A percentile compares a stretch with the other conserved stretches of the same genome.
phyloP scores from a whole-genome alignment of 495 filamentous ascomycete genomes.

The Podospora pseudoanserina region DNA sequence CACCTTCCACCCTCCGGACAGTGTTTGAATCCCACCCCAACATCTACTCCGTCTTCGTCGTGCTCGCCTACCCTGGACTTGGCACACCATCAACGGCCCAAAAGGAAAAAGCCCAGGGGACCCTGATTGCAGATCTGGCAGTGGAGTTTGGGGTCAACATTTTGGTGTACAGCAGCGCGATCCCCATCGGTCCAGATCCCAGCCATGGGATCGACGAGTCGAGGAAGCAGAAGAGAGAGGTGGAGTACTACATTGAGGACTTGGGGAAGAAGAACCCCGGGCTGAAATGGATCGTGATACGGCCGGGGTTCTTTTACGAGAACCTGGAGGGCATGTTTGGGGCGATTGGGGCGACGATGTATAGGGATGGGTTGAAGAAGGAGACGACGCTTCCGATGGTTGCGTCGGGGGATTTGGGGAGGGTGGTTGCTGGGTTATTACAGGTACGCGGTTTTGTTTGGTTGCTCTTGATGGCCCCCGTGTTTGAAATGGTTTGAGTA shows the following conservation, averaged over 20 bases:
- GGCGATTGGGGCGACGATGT: slow-evolving; percentile 21
- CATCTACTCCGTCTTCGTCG: slow-evolving; percentile 38
- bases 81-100: slow-evolving; percentile 19
- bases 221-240: slow-evolving; percentile 23
- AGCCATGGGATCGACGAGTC: slow-evolving; percentile 21
- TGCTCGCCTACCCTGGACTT: slow-evolving; percentile 33
- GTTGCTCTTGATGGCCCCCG: not conserved
- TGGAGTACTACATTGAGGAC: slow-evolving; percentile 27
- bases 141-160: slow-evolving; percentile 27
- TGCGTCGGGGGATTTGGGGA: slow-evolving; percentile 40
- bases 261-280: slow-evolving; percentile 17
- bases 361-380: slow-evolving; percentile 27
- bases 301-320: slow-evolving; percentile 44
- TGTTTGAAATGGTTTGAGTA: not conserved
- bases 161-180: slow-evolving; percentile 32
- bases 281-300: slow-evolving; percentile 30
- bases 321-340: slow-evolving; percentile 35
- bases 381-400: slow-evolving; percentile 31
- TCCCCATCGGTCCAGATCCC: slow-evolving; percentile 19
- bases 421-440: slow-evolving; percentile 36
- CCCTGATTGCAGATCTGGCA: slow-evolving; percentile 30
- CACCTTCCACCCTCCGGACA: slow-evolving; percentile 22
- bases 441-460: slow-evolving; percentile 13
- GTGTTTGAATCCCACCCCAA: slow-evolving; percentile 27
- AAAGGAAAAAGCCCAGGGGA: slow-evolving; percentile 29